phyloP scores from a whole-genome alignment of 495 filamentous ascomycete genomes.

The Neurospora sp. region DNA sequence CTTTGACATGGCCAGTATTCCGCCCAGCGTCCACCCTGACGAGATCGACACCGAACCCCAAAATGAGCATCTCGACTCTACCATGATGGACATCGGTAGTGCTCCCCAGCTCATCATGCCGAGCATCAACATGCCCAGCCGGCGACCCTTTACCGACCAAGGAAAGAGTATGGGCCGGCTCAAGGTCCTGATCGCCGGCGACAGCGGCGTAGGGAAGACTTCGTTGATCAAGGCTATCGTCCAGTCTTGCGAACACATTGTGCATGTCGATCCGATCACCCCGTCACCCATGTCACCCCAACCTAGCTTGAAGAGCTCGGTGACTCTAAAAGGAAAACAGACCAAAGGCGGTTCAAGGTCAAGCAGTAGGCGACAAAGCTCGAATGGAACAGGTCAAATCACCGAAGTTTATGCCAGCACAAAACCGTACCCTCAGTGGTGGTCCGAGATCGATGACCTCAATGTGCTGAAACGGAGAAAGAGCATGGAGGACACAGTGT shows the following conservation, averaged over 20 bases:
- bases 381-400: conserved; percentile 38
- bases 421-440: conserved; percentile 86
- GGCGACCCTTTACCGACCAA: conserved; percentile 80
- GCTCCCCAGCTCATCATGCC: conserved; percentile 95
- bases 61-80: conserved; percentile 7
- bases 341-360: background rate
- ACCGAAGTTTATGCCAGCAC: conserved; percentile 89
- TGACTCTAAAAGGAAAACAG: background rate
- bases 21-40: conserved; percentile 3
- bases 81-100: conserved; percentile 41
- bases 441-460: conserved; percentile 79
- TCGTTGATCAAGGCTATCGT: conserved; percentile 88
- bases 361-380: background rate
- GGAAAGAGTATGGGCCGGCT: conserved; percentile 77
- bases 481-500: conserved; percentile 67
- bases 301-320: conserved; percentile 12
- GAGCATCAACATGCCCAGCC: conserved; percentile 87
- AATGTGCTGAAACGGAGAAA: conserved; percentile 61
- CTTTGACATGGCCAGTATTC: conserved; percentile 18
- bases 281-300: conserved; percentile 23
- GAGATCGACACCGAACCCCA: conserved; percentile 5
- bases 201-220: conserved; percentile 77
- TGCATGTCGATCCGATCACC: conserved; percentile 78
- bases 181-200: conserved; percentile 81
- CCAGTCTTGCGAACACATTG: conserved; percentile 90